Evolutionary conservation across 2,329 filamentous ascomycete species (phyloP), one percentile per base, ranked within the genome.

Genomic region (Sporothrix curviconia): DNA sequence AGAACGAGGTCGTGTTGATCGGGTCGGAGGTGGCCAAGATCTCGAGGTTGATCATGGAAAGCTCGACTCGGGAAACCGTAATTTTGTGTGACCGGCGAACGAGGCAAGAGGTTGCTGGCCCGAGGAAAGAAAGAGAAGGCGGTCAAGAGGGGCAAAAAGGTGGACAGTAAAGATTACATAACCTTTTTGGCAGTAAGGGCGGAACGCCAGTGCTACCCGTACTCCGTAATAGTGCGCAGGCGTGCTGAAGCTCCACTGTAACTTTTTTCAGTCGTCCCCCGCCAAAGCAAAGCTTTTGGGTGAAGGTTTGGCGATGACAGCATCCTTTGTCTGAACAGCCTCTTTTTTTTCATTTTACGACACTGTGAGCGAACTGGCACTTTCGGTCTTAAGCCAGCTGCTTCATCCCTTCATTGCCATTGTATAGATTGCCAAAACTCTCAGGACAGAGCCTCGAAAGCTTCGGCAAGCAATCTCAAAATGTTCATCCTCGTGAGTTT

Each of bases 401-500:
- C n/a, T n/a, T n/a, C n/a, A n/a, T n/a, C n/a, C n/a, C n/a, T n/a
- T n/a, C n/a, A n/a, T n/a, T n/a, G n/a, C n/a, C n/a, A n/a, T n/a
- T n/a, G n/a, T n/a, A n/a, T n/a, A n/a, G n/a, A n/a, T n/a, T n/a
- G n/a, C n/a, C n/a, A n/a, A n/a, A n/a, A n/a, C n/a, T n/a, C n/a
- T n/a, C n/a, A n/a, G n/a, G n/a, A n/a, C n/a, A n/a, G n/a, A n/a
- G n/a, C n/a, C n/a, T n/a, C n/a, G n/a, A n/a, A n/a, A n/a, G n/a
- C n/a, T n/a, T n/a, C n/a, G n/a, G n/a, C n/a, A n/a, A n/a, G n/a
- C n/a, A n/a, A 36, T 12, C 17, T 7, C 32, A 63, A 56, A 30
- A 80, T 81, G 78, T 81, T 81, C 62, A 79, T 81, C 59, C 68
- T 80, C 39, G 78, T 80, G 64, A 62, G 72, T 65, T 19, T 3